Base-by-base conservation (phyloP, 2,329 filamentous ascomycete species). In the Talaromyces marneffei region DNA sequence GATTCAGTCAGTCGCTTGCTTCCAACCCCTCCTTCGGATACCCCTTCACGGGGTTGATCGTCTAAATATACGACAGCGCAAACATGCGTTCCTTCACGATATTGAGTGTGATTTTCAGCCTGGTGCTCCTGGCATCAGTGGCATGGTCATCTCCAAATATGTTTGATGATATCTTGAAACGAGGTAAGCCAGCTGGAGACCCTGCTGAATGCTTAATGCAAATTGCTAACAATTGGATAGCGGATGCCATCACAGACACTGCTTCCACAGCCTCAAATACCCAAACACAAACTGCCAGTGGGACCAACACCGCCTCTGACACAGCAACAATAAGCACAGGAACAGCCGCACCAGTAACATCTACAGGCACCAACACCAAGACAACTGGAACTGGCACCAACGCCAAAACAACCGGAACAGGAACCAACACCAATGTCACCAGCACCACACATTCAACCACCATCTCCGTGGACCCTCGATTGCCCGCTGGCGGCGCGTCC, bases 401-500 rank as follows among this genome's bases (percentile, higher is more conserved):
- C 20, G 40, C 40, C 3, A 10, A 9, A 27, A 18, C 12, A 10
- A 25, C 39, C 12, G 29, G 31, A 31, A 64, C 62, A n/a, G 46
- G 25, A 50, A 31, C 46, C 4, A 31, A 31, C 46, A 31, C 46
- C 46, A 50, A 29, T 7, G 12, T 14, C 4, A 53, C 59, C n/a
- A 23, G 40, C 20, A 46, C 37, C 52, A 68, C 68, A 25, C 70
- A 72, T 3, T 64, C 69, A 5, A 71, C 64, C n/a, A 68, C 73
- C 20, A 78, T 72, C 61, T 78, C 75, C 9, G 82, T 84, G 69
- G 80, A 85, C 64, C 72, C 82, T 55, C 78, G 82, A 60, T 71
- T 81, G 16, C 82, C 81, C 23, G 78, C 83, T 2, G 86, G 86
- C 50, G 85, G 85, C 58, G 78, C 88, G 60, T 78, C 79, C 48